Evolutionary conservation across 2,329 filamentous ascomycete species (phyloP).

Genomic region (Botrytis medusae): DNA sequence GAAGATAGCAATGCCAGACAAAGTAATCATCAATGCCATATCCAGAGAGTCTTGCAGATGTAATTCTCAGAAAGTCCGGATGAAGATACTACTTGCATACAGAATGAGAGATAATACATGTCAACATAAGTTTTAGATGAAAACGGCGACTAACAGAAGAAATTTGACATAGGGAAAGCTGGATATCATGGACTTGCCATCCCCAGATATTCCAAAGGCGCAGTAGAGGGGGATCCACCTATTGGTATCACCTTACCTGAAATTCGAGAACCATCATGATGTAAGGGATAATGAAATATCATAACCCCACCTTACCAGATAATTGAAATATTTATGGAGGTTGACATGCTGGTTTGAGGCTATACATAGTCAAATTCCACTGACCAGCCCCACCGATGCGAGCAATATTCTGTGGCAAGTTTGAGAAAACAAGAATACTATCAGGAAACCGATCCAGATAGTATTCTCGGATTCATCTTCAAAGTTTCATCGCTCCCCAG

Average conservation of each 20-base stretch:
- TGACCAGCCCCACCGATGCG: constrained; percentile 24
- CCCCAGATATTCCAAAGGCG: constrained; percentile 30
- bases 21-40: constrained; percentile 31
- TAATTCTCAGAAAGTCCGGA: constrained; percentile 15
- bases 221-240: constrained; percentile 30
- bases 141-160: constrained; percentile 21
- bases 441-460: background rate
- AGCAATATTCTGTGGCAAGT: constrained; percentile 6
- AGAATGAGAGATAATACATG: constrained; percentile 18
- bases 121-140: constrained; percentile 21
- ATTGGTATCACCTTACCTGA: constrained; percentile 34
- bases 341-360: constrained; percentile 22
- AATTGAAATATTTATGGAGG: constrained; percentile 19
- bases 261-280: constrained; percentile 30
- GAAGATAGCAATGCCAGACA: constrained; percentile 27
- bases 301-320: constrained; percentile 18
- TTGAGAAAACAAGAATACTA: background rate
- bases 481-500: background rate
- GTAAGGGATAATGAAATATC: constrained; percentile 32
- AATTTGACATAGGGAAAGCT: constrained; percentile 22
- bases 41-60: constrained; percentile 22
- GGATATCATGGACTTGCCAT: constrained; percentile 27
- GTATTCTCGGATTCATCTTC: background rate
- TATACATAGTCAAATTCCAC: constrained; percentile 22
- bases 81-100: constrained; percentile 23